Percentiles rank a stretch among this genome's conserved stretches.
Conservation (phyloP, 495 filamentous ascomycete genomes). For the Penicillium angulare region DNA sequence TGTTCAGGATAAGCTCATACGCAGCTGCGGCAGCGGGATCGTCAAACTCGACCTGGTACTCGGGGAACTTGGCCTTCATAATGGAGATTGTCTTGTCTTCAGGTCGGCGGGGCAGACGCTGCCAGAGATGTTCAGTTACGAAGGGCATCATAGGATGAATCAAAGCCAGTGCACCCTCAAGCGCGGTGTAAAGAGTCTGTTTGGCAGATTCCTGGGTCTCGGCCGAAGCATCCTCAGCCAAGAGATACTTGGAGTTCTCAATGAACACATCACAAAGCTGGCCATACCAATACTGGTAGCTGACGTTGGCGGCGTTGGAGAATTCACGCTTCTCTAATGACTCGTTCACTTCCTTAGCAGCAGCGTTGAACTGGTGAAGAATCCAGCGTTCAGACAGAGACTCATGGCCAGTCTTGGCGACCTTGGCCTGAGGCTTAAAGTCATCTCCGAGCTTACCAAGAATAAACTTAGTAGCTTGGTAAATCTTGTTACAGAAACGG, state of each 20-base stretch:
- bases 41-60: constrained; percentile 52
- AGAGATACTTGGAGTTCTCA: constrained; percentile 76
- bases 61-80: constrained; percentile 65
- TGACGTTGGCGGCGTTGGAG: constrained; percentile 57
- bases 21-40: constrained; percentile 57
- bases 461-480: constrained; percentile 85
- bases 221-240: constrained; percentile 55
- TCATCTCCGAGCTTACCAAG: constrained; percentile 71
- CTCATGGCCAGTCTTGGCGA: constrained; percentile 60
- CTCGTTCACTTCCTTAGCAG: constrained; percentile 72
- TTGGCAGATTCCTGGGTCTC: constrained; percentile 60
- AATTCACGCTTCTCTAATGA: constrained; percentile 71
- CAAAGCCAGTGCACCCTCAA: constrained; percentile 65
- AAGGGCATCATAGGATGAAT: constrained; percentile 82
- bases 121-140: constrained; percentile 77
- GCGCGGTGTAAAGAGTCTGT: constrained; percentile 64
- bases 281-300: constrained; percentile 69
- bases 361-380: constrained; percentile 71
- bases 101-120: constrained; percentile 65
- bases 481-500: constrained; percentile 90
- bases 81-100: constrained; percentile 64
- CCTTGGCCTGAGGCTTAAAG: constrained; percentile 61
- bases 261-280: constrained; percentile 68
- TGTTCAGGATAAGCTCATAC: constrained; percentile 64
- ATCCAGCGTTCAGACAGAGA: constrained; percentile 83